Evolutionary conservation across 2,329 filamentous ascomycete genomes (phyloP), one percentile per base, ranked within the genome.

Genomic region (Hymenoscyphus linearis): DNA sequence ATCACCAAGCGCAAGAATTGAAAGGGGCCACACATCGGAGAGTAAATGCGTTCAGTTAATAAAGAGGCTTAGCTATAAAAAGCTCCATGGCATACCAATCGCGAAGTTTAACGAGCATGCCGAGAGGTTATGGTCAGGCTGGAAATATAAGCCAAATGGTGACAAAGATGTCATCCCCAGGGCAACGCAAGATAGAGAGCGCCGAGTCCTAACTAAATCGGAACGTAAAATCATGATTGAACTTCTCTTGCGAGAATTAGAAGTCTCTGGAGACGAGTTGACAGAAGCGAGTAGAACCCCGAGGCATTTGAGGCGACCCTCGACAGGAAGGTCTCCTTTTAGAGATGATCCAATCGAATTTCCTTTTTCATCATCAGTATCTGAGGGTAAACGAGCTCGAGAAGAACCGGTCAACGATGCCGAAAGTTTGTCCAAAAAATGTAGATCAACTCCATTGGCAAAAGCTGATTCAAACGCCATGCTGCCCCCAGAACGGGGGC

Each of bases 81-180:
- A 60, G 2, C 31, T 26, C 3, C 27, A 56, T 3, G 14, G 55
- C 12, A 22, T 34, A 4, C 34, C 55, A 18, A 13, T 61, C 9
- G 55, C 27, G 26, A 14, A 40, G 9, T 66, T 64, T 31, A 27
- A 40, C n/a, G 22, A 36, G 22, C 10, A 36, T 37, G 64, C 62
- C 1, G 12, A 37, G 12, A 16, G 7, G 0, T 13, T 58, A n/a
- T 60, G 52, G 13, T 53, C 34, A n/a, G 54, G 56, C 4, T 65
- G 65, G 64, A 52, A 61, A 12, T 12, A 27, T 14, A 64, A 66
- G 34, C 61, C 61, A 2, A 60, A 59, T 12, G 64, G 52, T 16
- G 64, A 66, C 1, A 36, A 53, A 5, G 61, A 59, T 57, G 40
- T 63, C 14, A 26, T 66, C n/a, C 63, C 64, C 25, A 27, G 44